Conservation (phyloP, 345 rosid species). For the Dimocarpus longan region DNA sequence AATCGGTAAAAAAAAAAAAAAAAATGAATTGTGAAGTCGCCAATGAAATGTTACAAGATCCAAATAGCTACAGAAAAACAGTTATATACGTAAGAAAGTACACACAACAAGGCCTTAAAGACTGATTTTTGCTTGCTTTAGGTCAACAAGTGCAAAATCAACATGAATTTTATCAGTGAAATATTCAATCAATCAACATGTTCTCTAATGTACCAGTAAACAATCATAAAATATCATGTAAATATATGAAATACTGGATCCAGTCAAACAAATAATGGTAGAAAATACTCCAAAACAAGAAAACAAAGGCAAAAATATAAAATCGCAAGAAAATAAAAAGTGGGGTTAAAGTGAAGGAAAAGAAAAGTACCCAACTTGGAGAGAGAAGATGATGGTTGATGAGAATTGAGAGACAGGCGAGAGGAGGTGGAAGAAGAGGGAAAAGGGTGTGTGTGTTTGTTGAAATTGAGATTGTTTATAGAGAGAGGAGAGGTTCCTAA, state of each 20-base stretch:
- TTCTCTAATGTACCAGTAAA: neutral
- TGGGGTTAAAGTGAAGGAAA: neutral
- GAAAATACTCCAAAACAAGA: neutral
- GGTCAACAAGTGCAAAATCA: neutral
- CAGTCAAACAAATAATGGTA: neutral
- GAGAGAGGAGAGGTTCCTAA: constrained; percentile 56
- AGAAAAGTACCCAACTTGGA: constrained; percentile 45
- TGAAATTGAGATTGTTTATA: constrained; percentile 31
- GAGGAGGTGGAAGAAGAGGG: constrained; percentile 33
- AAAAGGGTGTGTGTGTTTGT: constrained; percentile 33
- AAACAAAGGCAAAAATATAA: neutral
- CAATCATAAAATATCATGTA: neutral
- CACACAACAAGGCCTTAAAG: neutral
- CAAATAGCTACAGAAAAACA: neutral
- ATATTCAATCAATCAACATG: neutral
- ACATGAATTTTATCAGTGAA: neutral
- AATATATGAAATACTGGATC: constrained; percentile 2
- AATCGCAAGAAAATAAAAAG: neutral
- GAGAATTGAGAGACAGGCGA: constrained; percentile 32
- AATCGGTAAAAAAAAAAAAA: too few relatives aligned
- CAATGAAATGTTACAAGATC: neutral
- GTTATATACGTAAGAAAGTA: neutral
- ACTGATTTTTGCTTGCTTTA: neutral
- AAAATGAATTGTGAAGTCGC: neutral
- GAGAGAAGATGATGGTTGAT: constrained; percentile 17